These are phyloP conservation scores for Cyclotella cryptica DNA, from an alignment of 108 stramenopile genomes.

Conservation along the genomic window DNA sequence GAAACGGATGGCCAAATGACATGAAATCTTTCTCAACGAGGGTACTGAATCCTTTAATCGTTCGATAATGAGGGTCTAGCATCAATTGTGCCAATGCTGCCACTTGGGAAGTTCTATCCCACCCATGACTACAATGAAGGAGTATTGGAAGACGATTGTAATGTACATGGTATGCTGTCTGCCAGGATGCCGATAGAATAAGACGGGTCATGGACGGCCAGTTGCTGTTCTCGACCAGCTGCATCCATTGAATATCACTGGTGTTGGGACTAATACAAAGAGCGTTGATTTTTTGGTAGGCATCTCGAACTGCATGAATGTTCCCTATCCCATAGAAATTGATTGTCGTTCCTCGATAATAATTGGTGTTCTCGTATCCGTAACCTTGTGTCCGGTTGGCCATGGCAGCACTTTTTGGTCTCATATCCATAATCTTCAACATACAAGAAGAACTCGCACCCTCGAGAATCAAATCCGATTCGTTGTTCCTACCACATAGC, in stretches of 20 bases:
- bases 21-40: constrained; percentile 98
- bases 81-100: constrained; percentile 90
- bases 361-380: constrained; percentile 90
- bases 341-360: constrained; percentile 80
- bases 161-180: constrained; percentile 88
- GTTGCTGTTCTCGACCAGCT: constrained; percentile 88
- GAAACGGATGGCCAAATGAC: constrained; percentile 97
- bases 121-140: constrained; percentile 98
- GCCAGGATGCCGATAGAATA: constrained; percentile 90
- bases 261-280: constrained; percentile 61
- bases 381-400: constrained; percentile 91
- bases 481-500: constrained; percentile 61
- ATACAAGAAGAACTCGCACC: constrained; percentile 50
- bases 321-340: constrained; percentile 90
- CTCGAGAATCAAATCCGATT: constrained; percentile 56
- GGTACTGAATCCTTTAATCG: constrained; percentile 90
- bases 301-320: constrained; percentile 90
- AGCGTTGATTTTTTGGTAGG: constrained; percentile 75
- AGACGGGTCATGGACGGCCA: constrained; percentile 91
- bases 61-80: constrained; percentile 97
- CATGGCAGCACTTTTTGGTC: constrained; percentile 86
- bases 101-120: constrained; percentile 98
- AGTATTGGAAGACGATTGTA: constrained; percentile 89
- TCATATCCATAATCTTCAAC: constrained; percentile 90
- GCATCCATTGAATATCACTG: constrained; percentile 74